These are phyloP conservation scores for Curvularia sp. DNA, from an alignment of 2,329 filamentous ascomycete species.

Conservation along the genomic window DNA sequence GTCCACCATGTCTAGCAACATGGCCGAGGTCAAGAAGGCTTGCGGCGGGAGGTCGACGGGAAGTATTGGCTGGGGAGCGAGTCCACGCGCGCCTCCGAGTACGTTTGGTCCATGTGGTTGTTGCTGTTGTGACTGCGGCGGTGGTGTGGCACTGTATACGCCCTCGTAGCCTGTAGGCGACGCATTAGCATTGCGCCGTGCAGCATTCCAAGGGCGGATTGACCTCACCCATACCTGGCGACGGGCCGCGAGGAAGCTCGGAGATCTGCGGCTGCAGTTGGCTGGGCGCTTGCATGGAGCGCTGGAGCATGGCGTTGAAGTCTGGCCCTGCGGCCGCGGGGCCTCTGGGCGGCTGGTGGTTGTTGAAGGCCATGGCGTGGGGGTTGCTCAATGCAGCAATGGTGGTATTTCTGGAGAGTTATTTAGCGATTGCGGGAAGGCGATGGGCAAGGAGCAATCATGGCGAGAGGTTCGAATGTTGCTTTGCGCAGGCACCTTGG, in stretches of 20 bases:
- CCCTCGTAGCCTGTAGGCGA: slow-evolving; percentile 42
- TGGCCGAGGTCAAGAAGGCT: slow-evolving; percentile 98
- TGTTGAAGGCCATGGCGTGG: slow-evolving; percentile 37
- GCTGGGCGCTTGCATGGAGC: slow-evolving; percentile 42
- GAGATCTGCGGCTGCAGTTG: slow-evolving; percentile 30
- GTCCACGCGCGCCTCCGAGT: slow-evolving; percentile 39
- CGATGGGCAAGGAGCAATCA: slow-evolving; percentile 33
- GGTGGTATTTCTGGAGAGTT: slow-evolving; percentile 5
- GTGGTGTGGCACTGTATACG: slow-evolving; percentile 49
- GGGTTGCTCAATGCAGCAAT: slow-evolving; percentile 9
- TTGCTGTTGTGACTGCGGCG: slow-evolving; percentile 50
- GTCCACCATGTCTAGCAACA: slow-evolving; percentile 94
- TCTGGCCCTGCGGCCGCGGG: slow-evolving; percentile 40
- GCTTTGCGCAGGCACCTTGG: slow-evolving; percentile 25
- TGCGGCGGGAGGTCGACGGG: slow-evolving; percentile 73
- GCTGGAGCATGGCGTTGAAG: slow-evolving; percentile 49
- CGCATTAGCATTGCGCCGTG: slow-evolving; percentile 26
- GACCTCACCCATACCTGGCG: slow-evolving; percentile 37
- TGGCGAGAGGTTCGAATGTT: slow-evolving; percentile 36
- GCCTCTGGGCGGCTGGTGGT: slow-evolving; percentile 38
- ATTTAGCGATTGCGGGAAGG: slow-evolving; percentile 32
- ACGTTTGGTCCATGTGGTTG: slow-evolving; percentile 54
- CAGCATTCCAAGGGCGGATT: slow-evolving; percentile 4
- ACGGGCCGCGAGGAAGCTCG: slow-evolving; percentile 35
- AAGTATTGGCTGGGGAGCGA: slow-evolving; percentile 35